A percentile compares a stretch with the other conserved stretches of the same genome.
These are phyloP conservation scores for Sporisorium graminicola DNA, from an alignment of 1,284 basidiomycete genomes.

Conservation along the genomic window DNA sequence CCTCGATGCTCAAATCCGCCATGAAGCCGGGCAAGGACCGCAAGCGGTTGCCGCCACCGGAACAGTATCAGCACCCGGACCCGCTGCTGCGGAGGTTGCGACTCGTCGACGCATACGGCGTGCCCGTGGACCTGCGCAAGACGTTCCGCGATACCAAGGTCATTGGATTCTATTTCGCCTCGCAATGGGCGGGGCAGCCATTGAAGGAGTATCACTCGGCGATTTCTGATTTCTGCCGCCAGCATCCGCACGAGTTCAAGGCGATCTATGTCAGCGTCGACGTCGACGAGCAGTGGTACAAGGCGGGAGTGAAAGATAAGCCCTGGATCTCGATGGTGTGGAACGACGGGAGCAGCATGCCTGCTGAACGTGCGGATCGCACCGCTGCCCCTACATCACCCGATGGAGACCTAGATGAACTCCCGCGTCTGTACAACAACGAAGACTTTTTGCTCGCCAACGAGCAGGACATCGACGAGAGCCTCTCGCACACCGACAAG, in stretches of 20 bases:
- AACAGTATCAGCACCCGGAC: slow-evolving; percentile 69
- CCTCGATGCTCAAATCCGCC: slow-evolving; percentile 60
- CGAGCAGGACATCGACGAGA: slow-evolving; percentile 69
- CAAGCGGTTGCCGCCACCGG: slow-evolving; percentile 60
- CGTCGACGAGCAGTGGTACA: slow-evolving; percentile 65
- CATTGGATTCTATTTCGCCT: slow-evolving; percentile 70
- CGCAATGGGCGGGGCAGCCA: slow-evolving; percentile 62
- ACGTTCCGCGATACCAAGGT: slow-evolving; percentile 68
- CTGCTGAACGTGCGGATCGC: slow-evolving; percentile 34
- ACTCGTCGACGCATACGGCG: slow-evolving; percentile 64
- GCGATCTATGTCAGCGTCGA: slow-evolving; percentile 70
- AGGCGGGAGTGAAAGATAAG: slow-evolving; percentile 63
- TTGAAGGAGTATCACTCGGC: slow-evolving; percentile 60
- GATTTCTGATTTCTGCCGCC: slow-evolving; percentile 60
- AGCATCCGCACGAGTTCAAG: slow-evolving; percentile 68
- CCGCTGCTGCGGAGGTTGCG: slow-evolving; percentile 69
- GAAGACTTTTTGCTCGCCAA: slow-evolving; percentile 70
- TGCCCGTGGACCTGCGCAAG: slow-evolving; percentile 60
- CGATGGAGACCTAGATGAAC: slow-evolving; percentile 33
- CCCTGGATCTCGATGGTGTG: slow-evolving; percentile 70
- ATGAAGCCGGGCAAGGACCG: slow-evolving; percentile 62
- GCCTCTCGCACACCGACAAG: slow-evolving; percentile 59
- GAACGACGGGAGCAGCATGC: slow-evolving; percentile 70
- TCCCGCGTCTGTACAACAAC: slow-evolving; percentile 55
- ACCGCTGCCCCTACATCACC: slow-evolving; percentile 17